Percentiles rank a stretch among this genome's conserved stretches.
These are phyloP conservation scores for Schrenkiella parvula DNA, from an alignment of 345 rosid species.

Conservation along the genomic window DNA sequence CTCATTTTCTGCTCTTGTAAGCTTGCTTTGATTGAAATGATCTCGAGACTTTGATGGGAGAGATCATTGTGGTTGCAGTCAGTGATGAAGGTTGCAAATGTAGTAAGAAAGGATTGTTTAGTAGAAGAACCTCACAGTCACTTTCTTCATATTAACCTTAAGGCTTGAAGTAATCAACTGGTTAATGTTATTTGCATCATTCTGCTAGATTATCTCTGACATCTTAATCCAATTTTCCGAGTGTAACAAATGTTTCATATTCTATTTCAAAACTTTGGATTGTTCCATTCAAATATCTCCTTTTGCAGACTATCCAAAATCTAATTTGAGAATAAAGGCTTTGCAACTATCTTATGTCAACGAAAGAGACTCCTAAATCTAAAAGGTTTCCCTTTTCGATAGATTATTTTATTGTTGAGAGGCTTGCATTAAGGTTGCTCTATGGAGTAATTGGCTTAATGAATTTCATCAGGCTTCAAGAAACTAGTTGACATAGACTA, in stretches of 20 bases:
- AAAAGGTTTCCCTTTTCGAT: too few species aligned
- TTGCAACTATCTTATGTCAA: too few species aligned
- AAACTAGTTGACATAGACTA: too few species aligned
- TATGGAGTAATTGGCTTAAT: too few species aligned
- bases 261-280: background rate
- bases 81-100: background rate
- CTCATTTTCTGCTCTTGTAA: background rate
- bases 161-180: background rate
- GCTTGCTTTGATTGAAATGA: background rate
- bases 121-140: background rate
- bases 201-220: slow-evolving; percentile 4
- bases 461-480: too few species aligned
- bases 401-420: too few species aligned
- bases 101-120: background rate
- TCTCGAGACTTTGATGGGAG: slow-evolving; percentile 28
- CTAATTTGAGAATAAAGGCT: too few species aligned
- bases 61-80: slow-evolving; percentile 18
- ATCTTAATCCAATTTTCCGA: background rate
- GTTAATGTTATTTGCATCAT: background rate
- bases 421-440: too few species aligned
- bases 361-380: too few species aligned
- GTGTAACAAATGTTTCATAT: background rate
- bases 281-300: background rate
- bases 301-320: background rate
- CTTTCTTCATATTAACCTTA: background rate